Base-by-base conservation (phyloP, 139 green algal species). In the Tetratostichococcus sp. region DNA sequence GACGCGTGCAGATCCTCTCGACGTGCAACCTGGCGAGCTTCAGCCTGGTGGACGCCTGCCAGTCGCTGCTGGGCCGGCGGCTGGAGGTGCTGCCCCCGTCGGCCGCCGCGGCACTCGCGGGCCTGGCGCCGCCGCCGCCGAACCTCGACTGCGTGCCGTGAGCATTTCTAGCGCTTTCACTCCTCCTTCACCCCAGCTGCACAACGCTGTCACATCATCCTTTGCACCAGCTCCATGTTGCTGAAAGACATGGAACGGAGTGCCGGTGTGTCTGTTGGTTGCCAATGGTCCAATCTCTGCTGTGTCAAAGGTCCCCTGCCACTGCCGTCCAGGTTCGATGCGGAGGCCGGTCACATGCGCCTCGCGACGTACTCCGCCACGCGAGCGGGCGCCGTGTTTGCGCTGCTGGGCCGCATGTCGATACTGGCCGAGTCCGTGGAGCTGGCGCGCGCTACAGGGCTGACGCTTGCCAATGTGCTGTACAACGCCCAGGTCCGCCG, bases 381-480 rank as follows among this genome's bases (percentile, higher is more conserved):
- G 30, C 80, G 86, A 8, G 72, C 79, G 69, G 68, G 67, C 17
- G 86, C 80, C 14, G 81, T 92, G 35, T 31, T 35, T 42, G 66
- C 50, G 65, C 81, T 97, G 71, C 82, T 91, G 72, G 43, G 75
- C 16, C 82, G 75, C 4, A 83, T 97, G 82, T 86, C 88, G 28
- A 91, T 83, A 11, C 35, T 97, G 25, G 75, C 86, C 0, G 92
- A 97, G 76, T 80, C 77, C 1, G 76, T 97, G 21, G 91, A 97
- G 83, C 85, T 93, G 79, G 91, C 88, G 0, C 76, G 92, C 4
- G 92, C 88, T 2, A 96, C 92, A 2, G 92, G 92, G 22, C 87
- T 97, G 8, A 92, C 83, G 0, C 30, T 94, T 3, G 14, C 33
- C 14, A 83, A 93, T 81, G 86, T 91, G 43, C 62, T 84, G 50